These are phyloP conservation scores for Spiromastix sp. DNA, from an alignment of 2,329 filamentous ascomycete genomes.

Conservation along the genomic window DNA sequence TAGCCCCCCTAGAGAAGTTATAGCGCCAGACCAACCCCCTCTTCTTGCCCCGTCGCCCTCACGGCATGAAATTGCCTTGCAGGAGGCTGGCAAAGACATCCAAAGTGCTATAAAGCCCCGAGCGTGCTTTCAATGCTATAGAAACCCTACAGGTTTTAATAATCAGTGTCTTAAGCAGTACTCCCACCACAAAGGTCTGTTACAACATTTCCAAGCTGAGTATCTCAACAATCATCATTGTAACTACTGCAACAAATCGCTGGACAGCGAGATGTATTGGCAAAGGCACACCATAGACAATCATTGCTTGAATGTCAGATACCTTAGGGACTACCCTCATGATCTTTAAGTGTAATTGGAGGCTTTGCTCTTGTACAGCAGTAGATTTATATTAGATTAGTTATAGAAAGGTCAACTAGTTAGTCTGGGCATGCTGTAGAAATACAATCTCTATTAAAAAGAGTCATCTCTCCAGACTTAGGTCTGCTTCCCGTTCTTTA, in stretches of 20 bases:
- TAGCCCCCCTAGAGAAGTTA: too few relatives aligned
- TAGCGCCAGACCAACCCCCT: too few relatives aligned
- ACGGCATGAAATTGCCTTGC: not conserved
- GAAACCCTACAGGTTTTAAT: not conserved
- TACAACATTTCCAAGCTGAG: slow-evolving; percentile 1
- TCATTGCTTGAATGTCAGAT: too few relatives aligned
- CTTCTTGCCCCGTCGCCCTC: not conserved
- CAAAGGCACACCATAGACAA: not conserved
- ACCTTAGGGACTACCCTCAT: too few relatives aligned
- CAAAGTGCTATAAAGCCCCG: not conserved
- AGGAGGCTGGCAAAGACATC: slow-evolving; percentile 1
- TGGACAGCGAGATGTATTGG: not conserved
- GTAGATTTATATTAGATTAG: too few relatives aligned
- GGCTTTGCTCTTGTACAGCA: too few relatives aligned
- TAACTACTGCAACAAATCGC: not conserved
- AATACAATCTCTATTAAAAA: too few relatives aligned
- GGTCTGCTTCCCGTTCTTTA: too few relatives aligned
- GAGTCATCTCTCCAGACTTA: too few relatives aligned
- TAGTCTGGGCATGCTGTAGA: too few relatives aligned
- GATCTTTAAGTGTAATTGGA: too few relatives aligned
- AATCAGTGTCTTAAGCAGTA: slow-evolving; percentile 1
- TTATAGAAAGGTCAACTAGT: too few relatives aligned
- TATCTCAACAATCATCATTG: slow-evolving; percentile 1
- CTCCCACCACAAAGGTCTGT: slow-evolving; percentile 1
- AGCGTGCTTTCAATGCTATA: not conserved